Conservation (phyloP, 768 basidiomycete genomes). For the Mycena venus region DNA sequence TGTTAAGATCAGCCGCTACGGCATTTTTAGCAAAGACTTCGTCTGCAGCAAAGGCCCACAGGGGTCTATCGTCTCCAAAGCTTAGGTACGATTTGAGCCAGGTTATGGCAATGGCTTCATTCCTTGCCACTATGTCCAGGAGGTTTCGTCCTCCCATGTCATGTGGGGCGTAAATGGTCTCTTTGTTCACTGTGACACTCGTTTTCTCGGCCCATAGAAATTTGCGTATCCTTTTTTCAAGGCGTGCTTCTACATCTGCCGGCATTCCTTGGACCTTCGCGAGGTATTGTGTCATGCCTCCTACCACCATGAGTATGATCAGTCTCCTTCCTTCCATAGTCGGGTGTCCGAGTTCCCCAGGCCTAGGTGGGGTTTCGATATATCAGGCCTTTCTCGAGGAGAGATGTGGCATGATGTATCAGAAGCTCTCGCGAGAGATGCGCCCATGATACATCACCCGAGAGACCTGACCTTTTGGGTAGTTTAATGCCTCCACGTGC, state of each 20-base stretch:
- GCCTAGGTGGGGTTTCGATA: too few species aligned
- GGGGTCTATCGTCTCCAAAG: too few species aligned
- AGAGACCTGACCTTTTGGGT: too few species aligned
- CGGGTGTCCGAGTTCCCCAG: conserved; percentile 20
- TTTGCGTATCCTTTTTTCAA: background rate
- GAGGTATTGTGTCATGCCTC: conserved; percentile 22
- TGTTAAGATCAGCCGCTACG: too few species aligned
- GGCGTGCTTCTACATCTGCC: background rate
- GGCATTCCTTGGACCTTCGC: conserved; percentile 41
- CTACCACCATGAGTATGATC: conserved; percentile 23
- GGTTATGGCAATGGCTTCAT: too few species aligned
- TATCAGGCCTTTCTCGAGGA: background rate
- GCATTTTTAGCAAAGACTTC: background rate
- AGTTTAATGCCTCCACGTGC: too few species aligned
- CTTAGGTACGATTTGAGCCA: too few species aligned
- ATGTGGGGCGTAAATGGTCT: background rate
- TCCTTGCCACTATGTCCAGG: conserved; percentile 12
- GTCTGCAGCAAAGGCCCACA: background rate
- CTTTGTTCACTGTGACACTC: background rate
- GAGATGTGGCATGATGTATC: too few species aligned
- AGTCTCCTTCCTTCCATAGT: conserved; percentile 25
- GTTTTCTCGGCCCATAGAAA: background rate
- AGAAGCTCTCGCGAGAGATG: too few species aligned
- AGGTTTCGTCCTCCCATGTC: conserved; percentile 18
- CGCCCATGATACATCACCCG: too few species aligned